Base-by-base conservation (phyloP, 768 basidiomycete species). In the Gloeophyllum trabeum region DNA sequence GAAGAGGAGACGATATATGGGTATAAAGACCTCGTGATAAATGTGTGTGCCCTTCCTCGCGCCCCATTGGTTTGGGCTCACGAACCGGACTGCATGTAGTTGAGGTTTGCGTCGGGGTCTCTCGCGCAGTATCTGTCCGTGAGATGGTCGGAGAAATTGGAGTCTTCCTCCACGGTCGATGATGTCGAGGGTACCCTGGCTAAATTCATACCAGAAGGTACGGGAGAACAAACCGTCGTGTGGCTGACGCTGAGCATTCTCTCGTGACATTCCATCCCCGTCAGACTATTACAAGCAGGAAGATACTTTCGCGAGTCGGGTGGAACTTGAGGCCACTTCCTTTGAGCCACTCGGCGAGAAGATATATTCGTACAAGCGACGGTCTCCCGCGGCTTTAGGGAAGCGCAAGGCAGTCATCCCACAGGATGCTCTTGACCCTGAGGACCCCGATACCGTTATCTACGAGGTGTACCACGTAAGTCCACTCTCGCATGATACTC, bases 1-100 rank as follows among this genome's bases (percentile, higher is more conserved):
- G 90, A 97, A 53, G 86, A 94, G 41, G 92, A 99, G 64, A 92
- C 81, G 64, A 82, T 98, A 43, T 97, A 94, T 57, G 94, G 94
- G 2, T 98, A 96, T 62, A 73, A 78, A 47, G 81, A 81, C 53
- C 70, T 99, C 24, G 58, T 71, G 21, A 81, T 98, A 51, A 78
- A 94, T 56, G 92, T 96, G 55, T 47, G 79, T 61, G 37, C 26
- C 35, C 12, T 10, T n/a, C 40, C 28, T 34, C 25, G 21, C 35
- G 34, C 19, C 35, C 19, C 21, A 16, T 40, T 22, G 16, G 14
- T 20, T 18, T 10, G 20, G 23, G 22, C 23, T 24, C n/a, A n/a
- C n/a, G n/a, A n/a, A n/a, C n/a, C n/a, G 5, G 6, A 26, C 13
- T 30, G 23, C 39, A n/a, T 44, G 2, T 54, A 96, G 91, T 64